A percentile compares a stretch with the other conserved stretches of the same genome.
These are phyloP conservation scores for Selenicereus undatus DNA, from an alignment of 148 eudicot species.

Conservation along the genomic window DNA sequence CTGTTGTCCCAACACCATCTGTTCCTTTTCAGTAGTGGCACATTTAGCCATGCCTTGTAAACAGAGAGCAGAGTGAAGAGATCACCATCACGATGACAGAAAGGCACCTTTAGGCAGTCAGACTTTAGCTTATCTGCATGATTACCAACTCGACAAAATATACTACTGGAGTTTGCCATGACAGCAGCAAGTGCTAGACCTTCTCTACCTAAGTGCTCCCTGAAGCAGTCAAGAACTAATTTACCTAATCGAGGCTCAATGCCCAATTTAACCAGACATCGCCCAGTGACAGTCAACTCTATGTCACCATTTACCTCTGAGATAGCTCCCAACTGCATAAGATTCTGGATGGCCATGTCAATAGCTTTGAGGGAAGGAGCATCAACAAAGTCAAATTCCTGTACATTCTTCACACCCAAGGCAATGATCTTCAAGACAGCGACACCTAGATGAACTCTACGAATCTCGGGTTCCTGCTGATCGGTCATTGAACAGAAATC, in stretches of 20 bases:
- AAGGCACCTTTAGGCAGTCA: slow-evolving; percentile 80
- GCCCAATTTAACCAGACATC: slow-evolving; percentile 63
- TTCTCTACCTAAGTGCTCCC: slow-evolving; percentile 56
- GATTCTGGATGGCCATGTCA: slow-evolving; percentile 79
- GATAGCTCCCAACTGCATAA: slow-evolving; percentile 79
- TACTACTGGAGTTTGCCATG: slow-evolving; percentile 80
- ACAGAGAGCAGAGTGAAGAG: slow-evolving; percentile 87
- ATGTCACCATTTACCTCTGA: slow-evolving; percentile 36
- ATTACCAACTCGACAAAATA: slow-evolving; percentile 87
- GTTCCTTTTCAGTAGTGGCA: slow-evolving; percentile 45
- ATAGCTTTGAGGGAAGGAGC: slow-evolving; percentile 66
- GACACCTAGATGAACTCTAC: slow-evolving; percentile 87
- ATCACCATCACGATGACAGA: slow-evolving; percentile 78
- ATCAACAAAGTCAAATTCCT: slow-evolving; percentile 81
- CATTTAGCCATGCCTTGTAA: slow-evolving; percentile 72
- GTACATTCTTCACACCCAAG: slow-evolving; percentile 54
- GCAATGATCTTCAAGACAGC: slow-evolving; percentile 85
- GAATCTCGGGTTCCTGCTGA: slow-evolving; percentile 89
- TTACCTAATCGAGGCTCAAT: slow-evolving; percentile 90
- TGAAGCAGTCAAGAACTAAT: slow-evolving; percentile 56
- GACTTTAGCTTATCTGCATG: slow-evolving; percentile 67
- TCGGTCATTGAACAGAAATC: slow-evolving; percentile 54
- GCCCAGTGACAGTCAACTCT: slow-evolving; percentile 59
- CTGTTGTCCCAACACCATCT: slow-evolving; percentile 93
- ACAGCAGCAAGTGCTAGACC: slow-evolving; percentile 93